Evolutionary conservation across 2,329 filamentous ascomycete genomes (phyloP).

Genomic region (Cytospora chrysosperma): DNA sequence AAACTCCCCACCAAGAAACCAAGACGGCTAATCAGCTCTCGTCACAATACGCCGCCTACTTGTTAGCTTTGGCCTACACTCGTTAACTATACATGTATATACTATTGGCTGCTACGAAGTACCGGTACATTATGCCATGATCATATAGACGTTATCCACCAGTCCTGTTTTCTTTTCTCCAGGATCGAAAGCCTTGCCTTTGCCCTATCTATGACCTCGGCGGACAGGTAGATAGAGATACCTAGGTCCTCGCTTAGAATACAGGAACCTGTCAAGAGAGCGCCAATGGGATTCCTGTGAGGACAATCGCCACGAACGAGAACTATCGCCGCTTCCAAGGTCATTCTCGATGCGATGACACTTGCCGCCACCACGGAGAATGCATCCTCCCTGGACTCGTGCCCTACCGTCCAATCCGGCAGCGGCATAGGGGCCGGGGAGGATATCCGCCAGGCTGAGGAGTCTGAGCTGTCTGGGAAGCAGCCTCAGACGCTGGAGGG

Average conservation of each 20-base stretch:
- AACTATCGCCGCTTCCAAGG: too few relatives aligned
- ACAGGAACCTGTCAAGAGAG: slow-evolving; percentile 18
- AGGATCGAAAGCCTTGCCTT: too few relatives aligned
- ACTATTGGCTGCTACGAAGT: not conserved
- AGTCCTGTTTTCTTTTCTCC: not conserved
- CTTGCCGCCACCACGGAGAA: slow-evolving; percentile 12
- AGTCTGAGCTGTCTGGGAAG: not conserved
- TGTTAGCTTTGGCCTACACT: not conserved
- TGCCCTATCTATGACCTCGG: too few relatives aligned
- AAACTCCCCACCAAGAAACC: too few relatives aligned
- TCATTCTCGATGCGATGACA: slow-evolving; percentile 17
- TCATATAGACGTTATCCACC: not conserved
- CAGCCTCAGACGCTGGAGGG: not conserved
- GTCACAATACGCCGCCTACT: not conserved
- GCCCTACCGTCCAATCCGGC: not conserved
- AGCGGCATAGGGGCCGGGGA: slow-evolving; percentile 5
- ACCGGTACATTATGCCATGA: too few relatives aligned
- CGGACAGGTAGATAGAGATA: too few relatives aligned
- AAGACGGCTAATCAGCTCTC: too few relatives aligned
- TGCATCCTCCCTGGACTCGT: slow-evolving; percentile 19
- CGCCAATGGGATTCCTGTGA: slow-evolving; percentile 13
- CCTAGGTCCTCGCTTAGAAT: too few relatives aligned
- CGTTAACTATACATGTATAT: not conserved
- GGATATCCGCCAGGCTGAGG: slow-evolving; percentile 3
- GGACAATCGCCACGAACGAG: not conserved